A percentile compares a stretch with the other conserved stretches of the same genome.
Evolutionary conservation across 371 early-diverging fungal species (phyloP).

Genomic region (Lichtheimia corymbifera): DNA sequence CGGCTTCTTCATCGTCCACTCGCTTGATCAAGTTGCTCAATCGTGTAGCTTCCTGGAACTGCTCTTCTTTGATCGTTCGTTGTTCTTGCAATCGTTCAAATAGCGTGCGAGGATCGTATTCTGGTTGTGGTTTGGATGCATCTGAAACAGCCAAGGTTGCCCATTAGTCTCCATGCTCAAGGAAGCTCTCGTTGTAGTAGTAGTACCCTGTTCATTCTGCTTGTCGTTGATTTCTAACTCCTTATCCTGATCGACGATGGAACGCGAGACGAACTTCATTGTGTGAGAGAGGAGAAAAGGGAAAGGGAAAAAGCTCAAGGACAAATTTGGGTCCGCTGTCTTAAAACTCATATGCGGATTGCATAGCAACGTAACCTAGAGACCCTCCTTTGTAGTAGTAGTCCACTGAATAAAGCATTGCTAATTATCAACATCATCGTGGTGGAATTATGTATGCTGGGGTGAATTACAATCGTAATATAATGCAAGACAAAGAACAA

Average conservation of each 20-base stretch:
- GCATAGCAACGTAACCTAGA: too few relatives aligned
- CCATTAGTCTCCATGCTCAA: neutral
- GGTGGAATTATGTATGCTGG: too few relatives aligned
- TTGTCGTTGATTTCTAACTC: slow-evolving; percentile 17
- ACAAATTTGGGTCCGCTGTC: too few relatives aligned
- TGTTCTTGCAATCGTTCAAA: slow-evolving; percentile 83
- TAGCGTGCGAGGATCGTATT: slow-evolving; percentile 80
- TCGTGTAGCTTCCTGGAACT: slow-evolving; percentile 67
- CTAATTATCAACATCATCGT: too few relatives aligned
- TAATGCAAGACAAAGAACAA: too few relatives aligned
- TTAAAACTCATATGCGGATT: too few relatives aligned
- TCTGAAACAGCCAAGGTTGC: neutral
- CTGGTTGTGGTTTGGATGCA: slow-evolving; percentile 31
- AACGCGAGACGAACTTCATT: slow-evolving; percentile 37
- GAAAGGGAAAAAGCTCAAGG: too few relatives aligned
- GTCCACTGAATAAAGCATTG: too few relatives aligned
- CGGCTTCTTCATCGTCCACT: slow-evolving; percentile 77
- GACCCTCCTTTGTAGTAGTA: too few relatives aligned
- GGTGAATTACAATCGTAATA: too few relatives aligned
- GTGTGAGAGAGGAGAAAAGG: too few relatives aligned
- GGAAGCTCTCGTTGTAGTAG: neutral
- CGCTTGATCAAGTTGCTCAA: slow-evolving; percentile 73
- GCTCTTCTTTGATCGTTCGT: slow-evolving; percentile 64
- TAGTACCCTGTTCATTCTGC: slow-evolving; percentile 1
- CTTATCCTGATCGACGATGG: slow-evolving; percentile 30